Conservation (phyloP, 1,284 basidiomycete species). For the Sporisorium iseilematis-ciliati region DNA sequence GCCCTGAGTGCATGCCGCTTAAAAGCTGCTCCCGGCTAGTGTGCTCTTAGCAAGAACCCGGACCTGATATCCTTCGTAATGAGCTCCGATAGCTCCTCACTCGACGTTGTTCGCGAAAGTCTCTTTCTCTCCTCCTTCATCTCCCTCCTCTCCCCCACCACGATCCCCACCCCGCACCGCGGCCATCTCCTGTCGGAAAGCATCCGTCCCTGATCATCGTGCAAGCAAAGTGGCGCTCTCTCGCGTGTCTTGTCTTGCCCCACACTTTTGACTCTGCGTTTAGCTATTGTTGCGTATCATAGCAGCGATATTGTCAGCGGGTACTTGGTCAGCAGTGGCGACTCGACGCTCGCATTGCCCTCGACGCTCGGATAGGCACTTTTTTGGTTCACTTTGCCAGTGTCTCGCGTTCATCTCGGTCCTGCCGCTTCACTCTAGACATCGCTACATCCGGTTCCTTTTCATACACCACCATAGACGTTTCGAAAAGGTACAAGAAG, state of each 20-base stretch:
- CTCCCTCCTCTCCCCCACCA: constrained; percentile 1
- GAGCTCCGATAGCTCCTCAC: too few species aligned
- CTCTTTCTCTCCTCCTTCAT: background rate
- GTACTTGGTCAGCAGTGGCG: background rate
- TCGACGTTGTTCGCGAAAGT: background rate
- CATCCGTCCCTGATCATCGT: constrained; percentile 1
- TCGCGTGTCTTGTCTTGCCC: background rate
- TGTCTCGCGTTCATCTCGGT: background rate
- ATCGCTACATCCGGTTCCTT: background rate
- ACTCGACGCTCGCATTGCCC: background rate
- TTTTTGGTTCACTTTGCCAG: background rate
- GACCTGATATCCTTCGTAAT: too few species aligned
- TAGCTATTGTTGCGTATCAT: constrained; percentile 2
- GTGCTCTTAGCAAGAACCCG: too few species aligned
- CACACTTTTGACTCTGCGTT: constrained; percentile 1
- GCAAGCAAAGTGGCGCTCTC: background rate
- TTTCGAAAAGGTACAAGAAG: constrained; percentile 4
- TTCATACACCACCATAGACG: background rate
- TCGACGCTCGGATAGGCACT: background rate
- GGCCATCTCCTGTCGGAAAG: constrained; percentile 3
- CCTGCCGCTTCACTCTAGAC: background rate
- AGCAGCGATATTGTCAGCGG: background rate
- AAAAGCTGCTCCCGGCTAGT: background rate
- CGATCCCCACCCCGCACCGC: constrained; percentile 2
- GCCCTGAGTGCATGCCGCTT: background rate